Evolutionary conservation across 2,329 filamentous ascomycete genomes (phyloP).

Genomic region (Botrytis fragariae): DNA sequence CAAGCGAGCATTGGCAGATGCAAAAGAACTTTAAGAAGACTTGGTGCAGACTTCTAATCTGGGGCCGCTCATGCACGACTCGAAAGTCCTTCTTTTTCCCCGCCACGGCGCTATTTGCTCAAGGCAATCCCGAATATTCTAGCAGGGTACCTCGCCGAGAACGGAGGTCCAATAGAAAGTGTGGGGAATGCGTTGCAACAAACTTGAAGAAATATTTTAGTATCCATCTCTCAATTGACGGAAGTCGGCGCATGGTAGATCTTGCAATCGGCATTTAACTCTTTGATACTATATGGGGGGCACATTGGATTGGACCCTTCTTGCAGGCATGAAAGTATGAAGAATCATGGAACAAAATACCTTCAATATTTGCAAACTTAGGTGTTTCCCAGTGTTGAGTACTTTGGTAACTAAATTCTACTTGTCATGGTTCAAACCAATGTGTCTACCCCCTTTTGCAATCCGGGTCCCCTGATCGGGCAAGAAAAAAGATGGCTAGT

Average conservation of each 20-base stretch:
- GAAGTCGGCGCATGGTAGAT: not conserved
- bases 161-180: not conserved
- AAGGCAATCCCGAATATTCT: not conserved
- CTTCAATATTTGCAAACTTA: not conserved
- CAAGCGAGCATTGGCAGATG: constrained; percentile 2
- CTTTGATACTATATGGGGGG: too few relatives aligned
- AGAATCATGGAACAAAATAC: too few relatives aligned
- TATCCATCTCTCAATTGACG: not conserved
- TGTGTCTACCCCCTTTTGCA: not conserved
- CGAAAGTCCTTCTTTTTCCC: constrained; percentile 3
- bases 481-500: constrained; percentile 8
- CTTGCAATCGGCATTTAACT: not conserved
- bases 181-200: not conserved
- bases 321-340: not conserved
- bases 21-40: not conserved
- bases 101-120: not conserved
- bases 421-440: not conserved
- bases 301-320: not conserved
- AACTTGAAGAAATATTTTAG: not conserved
- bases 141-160: not conserved
- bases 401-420: too few relatives aligned
- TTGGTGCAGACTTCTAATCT: constrained; percentile 1
- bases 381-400: not conserved
- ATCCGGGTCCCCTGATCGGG: not conserved
- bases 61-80: constrained; percentile 8